phyloP scores from a whole-genome alignment of 768 basidiomycete species.

The Cubamyces sp. region DNA sequence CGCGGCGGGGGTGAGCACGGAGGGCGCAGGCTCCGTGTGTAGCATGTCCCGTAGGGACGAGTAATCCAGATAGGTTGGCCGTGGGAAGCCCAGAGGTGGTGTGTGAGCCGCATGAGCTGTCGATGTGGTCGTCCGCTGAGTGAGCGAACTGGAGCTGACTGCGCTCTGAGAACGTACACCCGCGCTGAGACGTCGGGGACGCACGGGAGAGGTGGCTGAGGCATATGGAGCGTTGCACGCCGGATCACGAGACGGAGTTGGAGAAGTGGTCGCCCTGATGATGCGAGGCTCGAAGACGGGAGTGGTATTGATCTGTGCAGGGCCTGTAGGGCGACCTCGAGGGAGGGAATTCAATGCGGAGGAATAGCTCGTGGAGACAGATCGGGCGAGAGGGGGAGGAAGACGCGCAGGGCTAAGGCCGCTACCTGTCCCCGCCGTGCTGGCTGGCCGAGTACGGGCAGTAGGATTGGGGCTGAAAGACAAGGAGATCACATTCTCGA shows the following conservation, averaged over 20 bases:
- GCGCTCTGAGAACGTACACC: conserved; percentile 28
- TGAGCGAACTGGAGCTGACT: conserved; percentile 16
- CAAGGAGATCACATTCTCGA: conserved; percentile 69
- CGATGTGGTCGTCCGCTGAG: conserved; percentile 13
- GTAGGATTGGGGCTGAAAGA: conserved; percentile 42
- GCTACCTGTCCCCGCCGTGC: conserved; percentile 12
- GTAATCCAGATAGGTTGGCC: conserved; percentile 77
- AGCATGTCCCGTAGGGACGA: conserved; percentile 74
- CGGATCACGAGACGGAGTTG: conserved; percentile 33
- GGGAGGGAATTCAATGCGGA: conserved; percentile 16
- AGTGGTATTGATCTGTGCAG: conserved; percentile 11
- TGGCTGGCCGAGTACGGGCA: conserved; percentile 13
- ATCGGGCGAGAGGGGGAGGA: conserved; percentile 13
- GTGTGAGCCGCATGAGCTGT: conserved; percentile 13
- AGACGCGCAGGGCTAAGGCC: conserved; percentile 5
- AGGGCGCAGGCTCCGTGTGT: conserved; percentile 54
- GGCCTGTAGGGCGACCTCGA: conserved; percentile 17
- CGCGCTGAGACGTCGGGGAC: conserved; percentile 51
- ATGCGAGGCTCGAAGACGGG: conserved; percentile 55
- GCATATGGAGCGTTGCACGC: conserved; percentile 29
- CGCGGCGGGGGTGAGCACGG: conserved; percentile 31
- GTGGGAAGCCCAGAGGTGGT: conserved; percentile 50
- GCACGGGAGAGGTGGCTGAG: conserved; percentile 47
- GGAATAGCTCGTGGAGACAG: conserved; percentile 29
- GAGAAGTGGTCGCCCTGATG: conserved; percentile 57